These are phyloP conservation scores for Eragrostis tef DNA, from an alignment of 202 grass and related monocot species.

Conservation along the genomic window DNA sequence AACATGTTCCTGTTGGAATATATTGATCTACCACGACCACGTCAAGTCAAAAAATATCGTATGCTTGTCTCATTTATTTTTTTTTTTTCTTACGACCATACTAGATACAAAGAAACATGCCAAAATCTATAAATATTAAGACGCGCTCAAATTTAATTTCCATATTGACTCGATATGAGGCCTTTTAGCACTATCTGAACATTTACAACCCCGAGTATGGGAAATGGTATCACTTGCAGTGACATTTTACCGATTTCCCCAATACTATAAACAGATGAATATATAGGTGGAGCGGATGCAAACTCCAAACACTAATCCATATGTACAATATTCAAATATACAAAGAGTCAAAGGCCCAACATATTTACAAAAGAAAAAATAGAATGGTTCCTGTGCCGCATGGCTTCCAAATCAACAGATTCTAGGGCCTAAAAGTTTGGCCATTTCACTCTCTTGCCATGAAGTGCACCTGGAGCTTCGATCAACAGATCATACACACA, in stretches of 20 bases:
- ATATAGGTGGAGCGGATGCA: background rate
- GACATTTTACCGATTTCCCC: background rate
- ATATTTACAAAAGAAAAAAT: conserved; percentile 25
- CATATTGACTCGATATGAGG: background rate
- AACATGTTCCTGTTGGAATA: too few relatives aligned
- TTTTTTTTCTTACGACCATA: too few relatives aligned
- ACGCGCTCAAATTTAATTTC: background rate
- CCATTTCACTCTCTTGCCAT: conserved; percentile 1
- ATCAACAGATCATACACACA: conserved; percentile 28
- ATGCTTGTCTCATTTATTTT: too few relatives aligned
- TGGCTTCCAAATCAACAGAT: conserved; percentile 29
- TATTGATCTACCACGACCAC: background rate
- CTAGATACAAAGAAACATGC: too few relatives aligned
- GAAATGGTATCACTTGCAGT: background rate
- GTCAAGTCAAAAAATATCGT: too few relatives aligned
- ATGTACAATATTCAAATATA: conserved; percentile 23
- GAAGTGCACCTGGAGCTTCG: conserved; percentile 17
- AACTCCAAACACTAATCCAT: conserved; percentile 1
- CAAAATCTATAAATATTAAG: background rate
- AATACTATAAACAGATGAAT: background rate
- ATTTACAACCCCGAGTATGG: background rate
- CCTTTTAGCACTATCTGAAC: background rate
- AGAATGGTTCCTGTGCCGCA: conserved; percentile 8
- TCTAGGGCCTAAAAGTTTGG: background rate
- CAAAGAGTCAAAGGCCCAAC: background rate